A percentile compares a stretch with the other conserved stretches of the same genome.
phyloP scores from a whole-genome alignment of 257 asterid genomes.

The Solanum dulcamara region DNA sequence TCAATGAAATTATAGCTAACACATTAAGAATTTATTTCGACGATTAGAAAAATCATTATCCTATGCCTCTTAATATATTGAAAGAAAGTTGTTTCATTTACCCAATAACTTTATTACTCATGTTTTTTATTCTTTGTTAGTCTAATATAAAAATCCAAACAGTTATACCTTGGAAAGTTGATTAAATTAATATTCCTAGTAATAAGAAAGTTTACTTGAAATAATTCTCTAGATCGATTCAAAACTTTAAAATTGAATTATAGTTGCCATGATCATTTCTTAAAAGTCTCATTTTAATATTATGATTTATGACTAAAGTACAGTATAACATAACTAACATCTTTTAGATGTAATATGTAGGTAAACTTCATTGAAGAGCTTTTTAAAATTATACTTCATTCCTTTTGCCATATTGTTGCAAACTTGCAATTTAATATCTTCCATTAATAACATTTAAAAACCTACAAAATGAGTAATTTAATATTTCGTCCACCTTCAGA shows the following conservation, averaged over 20 bases:
- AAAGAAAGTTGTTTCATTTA: too few species aligned
- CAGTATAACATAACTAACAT: neutral
- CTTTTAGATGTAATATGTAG: neutral
- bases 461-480: neutral
- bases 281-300: too few species aligned
- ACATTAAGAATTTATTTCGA: too few species aligned
- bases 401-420: neutral
- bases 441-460: neutral
- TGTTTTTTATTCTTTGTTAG: neutral
- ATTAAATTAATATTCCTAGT: neutral
- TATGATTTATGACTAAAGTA: too few species aligned
- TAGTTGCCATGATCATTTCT: neutral
- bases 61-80: neutral
- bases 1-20: neutral
- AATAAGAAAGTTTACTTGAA: too few species aligned
- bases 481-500: neutral
- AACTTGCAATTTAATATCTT: neutral
- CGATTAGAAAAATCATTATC: neutral
- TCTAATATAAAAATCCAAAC: too few species aligned
- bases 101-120: neutral
- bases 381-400: neutral
- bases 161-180: neutral
- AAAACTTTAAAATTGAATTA: too few species aligned
- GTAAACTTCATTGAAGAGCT: neutral
- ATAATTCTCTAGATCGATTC: too few species aligned